A percentile compares a stretch with the other conserved stretches of the same genome.
Conservation (phyloP, 768 basidiomycete species). For the Amanita jacksonii region DNA sequence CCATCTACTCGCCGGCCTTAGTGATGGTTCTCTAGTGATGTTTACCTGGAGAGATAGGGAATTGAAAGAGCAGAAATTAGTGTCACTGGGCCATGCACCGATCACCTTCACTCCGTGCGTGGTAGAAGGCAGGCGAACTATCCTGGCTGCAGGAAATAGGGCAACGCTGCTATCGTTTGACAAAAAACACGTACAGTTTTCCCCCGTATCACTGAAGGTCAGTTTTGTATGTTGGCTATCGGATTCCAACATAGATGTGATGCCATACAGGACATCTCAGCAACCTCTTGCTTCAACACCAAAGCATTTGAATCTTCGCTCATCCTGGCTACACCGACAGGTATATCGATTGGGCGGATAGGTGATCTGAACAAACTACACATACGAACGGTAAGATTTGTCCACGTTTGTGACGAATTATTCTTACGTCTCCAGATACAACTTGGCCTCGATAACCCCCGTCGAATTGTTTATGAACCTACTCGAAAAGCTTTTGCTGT, state of each 20-base stretch:
- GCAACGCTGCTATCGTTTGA: conserved; percentile 64
- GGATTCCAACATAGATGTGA: background rate
- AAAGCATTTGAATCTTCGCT: conserved; percentile 40
- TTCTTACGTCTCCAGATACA: conserved; percentile 37
- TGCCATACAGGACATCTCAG: conserved; percentile 36
- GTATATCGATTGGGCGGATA: conserved; percentile 58
- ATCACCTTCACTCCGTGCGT: conserved; percentile 48
- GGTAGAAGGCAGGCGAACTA: conserved; percentile 41
- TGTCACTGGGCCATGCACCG: conserved; percentile 59
- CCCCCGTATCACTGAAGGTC: conserved; percentile 66
- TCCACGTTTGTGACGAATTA: background rate
- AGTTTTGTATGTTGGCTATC: background rate
- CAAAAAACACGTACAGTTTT: conserved; percentile 51
- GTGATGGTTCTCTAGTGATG: conserved; percentile 61
- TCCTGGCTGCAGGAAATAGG: conserved; percentile 67
- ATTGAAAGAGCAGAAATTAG: conserved; percentile 43
- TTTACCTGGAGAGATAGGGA: conserved; percentile 37
- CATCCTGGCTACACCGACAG: conserved; percentile 43
- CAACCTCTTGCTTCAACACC: conserved; percentile 42
- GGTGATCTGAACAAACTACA: conserved; percentile 69
- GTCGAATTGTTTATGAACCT: conserved; percentile 52
- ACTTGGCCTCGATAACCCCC: conserved; percentile 65
- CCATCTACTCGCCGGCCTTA: conserved; percentile 64
- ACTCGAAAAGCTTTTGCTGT: conserved; percentile 53
- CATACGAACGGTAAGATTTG: conserved; percentile 54